A percentile compares a stretch with the other conserved stretches of the same genome.
Conservation (phyloP, 805 yeast genomes). For the Danielozyma ontarioensis region DNA sequence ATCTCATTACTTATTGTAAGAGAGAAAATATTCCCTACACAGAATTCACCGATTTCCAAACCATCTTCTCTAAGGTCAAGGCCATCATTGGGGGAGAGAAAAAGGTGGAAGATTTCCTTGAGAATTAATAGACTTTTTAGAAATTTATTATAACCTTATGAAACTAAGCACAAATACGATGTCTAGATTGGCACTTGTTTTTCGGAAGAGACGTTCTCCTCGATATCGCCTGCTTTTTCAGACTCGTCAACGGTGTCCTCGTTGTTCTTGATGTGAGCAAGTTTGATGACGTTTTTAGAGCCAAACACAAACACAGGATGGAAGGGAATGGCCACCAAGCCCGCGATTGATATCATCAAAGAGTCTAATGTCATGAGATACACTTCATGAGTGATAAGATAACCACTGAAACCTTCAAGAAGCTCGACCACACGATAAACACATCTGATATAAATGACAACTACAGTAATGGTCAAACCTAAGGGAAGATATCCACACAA, state of each 20-base stretch:
- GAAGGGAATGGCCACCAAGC: conserved; percentile 10
- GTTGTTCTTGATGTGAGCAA: background rate
- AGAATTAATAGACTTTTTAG: conserved; percentile 5
- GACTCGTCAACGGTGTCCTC: too few species aligned
- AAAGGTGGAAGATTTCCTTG: conserved; percentile 11
- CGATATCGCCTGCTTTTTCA: too few species aligned
- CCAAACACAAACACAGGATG: conserved; percentile 14
- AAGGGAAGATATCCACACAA: conserved; percentile 4
- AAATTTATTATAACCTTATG: too few species aligned
- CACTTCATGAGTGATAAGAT: conserved; percentile 11
- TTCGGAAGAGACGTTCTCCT: too few species aligned
- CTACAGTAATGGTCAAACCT: conserved; percentile 2
- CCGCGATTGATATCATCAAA: conserved; percentile 9
- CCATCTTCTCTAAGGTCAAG: conserved; percentile 61
- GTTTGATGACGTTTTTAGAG: conserved; percentile 2
- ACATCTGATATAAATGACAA: conserved; percentile 5
- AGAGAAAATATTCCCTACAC: conserved; percentile 78
- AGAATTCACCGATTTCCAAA: conserved; percentile 72
- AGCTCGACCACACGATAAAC: conserved; percentile 14
- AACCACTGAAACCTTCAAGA: conserved; percentile 11
- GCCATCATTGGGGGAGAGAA: conserved; percentile 38
- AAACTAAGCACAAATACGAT: too few species aligned
- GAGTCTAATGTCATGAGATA: conserved; percentile 13
- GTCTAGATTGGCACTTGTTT: too few species aligned
- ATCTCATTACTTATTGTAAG: conserved; percentile 78